Conservation (phyloP, 208 protist species). For the Crithidia mellificae region DNA sequence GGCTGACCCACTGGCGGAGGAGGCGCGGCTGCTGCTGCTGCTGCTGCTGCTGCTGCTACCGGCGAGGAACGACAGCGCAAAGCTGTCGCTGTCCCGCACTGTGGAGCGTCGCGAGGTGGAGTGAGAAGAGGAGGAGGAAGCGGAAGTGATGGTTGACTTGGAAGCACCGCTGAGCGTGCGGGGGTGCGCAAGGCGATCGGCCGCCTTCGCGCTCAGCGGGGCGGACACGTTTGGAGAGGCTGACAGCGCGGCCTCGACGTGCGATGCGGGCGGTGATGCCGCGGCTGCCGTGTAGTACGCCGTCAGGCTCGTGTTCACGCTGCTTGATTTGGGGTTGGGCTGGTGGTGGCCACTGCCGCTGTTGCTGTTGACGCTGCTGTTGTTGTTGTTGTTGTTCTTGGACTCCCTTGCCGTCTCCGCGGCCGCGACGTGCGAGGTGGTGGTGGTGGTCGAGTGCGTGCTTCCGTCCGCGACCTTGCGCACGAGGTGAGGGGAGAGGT, state of each 20-base stretch:
- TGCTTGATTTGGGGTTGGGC: background rate
- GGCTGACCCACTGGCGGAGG: too few relatives aligned
- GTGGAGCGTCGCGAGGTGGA: background rate
- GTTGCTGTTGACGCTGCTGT: background rate
- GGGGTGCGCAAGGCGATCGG: background rate
- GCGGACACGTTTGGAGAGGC: background rate
- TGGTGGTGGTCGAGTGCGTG: too few relatives aligned
- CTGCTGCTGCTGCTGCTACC: background rate
- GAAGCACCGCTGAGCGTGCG: background rate
- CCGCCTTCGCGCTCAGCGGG: background rate
- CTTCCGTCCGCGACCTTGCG: background rate
- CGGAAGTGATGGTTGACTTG: too few relatives aligned
- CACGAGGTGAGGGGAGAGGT: constrained; percentile 1
- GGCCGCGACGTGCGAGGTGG: too few relatives aligned
- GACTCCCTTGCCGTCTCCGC: too few relatives aligned
- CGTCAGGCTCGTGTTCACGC: background rate
- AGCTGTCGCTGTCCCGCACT: background rate
- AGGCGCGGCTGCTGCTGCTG: too few relatives aligned
- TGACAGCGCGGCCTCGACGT: background rate
- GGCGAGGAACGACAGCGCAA: constrained; percentile 6
- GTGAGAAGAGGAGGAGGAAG: too few relatives aligned
- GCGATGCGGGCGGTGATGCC: background rate
- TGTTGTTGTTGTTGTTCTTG: background rate
- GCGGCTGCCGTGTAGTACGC: constrained; percentile 6
- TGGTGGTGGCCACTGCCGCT: too few relatives aligned